A percentile compares a stretch with the other conserved stretches of the same genome.
Evolutionary conservation across 345 rosid genomes (phyloP).

Genomic region (Noccaea bulbosa): DNA sequence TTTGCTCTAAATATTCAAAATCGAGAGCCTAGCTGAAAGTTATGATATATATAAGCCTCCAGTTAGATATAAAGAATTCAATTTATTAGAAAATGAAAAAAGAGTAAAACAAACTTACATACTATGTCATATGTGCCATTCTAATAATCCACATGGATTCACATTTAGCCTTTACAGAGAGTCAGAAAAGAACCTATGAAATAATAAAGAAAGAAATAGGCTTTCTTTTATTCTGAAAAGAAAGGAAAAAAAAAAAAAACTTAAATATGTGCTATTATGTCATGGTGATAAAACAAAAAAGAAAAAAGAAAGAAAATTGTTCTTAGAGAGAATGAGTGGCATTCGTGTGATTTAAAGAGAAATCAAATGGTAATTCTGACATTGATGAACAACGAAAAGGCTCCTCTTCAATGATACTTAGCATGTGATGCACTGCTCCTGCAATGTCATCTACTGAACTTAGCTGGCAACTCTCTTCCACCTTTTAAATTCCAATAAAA

Average conservation of each 20-base stretch:
- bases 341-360: slow-evolving; percentile 28
- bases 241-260: slow-evolving; percentile 2
- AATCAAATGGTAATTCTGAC: slow-evolving; percentile 34
- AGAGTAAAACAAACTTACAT: neutral
- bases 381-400: slow-evolving; percentile 40
- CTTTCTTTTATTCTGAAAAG: slow-evolving; percentile 17
- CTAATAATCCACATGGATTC: slow-evolving; percentile 26
- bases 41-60: neutral
- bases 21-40: neutral
- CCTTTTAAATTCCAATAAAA: slow-evolving; percentile 46
- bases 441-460: slow-evolving; percentile 87
- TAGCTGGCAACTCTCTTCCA: slow-evolving; percentile 92
- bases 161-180: slow-evolving; percentile 35
- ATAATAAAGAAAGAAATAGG: neutral
- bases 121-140: slow-evolving; percentile 16
- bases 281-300: neutral
- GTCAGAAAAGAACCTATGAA: slow-evolving; percentile 38
- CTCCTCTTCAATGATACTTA: slow-evolving; percentile 66
- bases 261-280: slow-evolving; percentile 6
- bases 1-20: no score
- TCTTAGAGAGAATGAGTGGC: slow-evolving; percentile 32
- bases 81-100: neutral
- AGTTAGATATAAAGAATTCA: neutral
- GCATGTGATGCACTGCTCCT: slow-evolving; percentile 84
- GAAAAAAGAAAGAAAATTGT: neutral